Conservation (phyloP, 202 grass and related monocot genomes). For the Bolboschoenoplectus hybrid region DNA sequence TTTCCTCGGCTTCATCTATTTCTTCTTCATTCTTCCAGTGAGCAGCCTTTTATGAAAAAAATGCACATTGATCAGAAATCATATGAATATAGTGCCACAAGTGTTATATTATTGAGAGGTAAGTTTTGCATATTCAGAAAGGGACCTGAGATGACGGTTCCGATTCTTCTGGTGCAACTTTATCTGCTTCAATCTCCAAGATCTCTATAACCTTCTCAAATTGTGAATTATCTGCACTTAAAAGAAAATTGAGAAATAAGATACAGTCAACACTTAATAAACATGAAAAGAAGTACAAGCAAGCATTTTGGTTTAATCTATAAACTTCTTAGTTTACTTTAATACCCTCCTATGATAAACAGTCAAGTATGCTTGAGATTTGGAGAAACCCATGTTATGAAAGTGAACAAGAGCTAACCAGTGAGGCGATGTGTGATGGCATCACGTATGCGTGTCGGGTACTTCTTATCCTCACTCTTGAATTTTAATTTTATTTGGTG, state of each 20-base stretch:
- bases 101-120: constrained; percentile 3
- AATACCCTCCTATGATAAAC: background rate
- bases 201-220: constrained; percentile 45
- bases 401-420: constrained; percentile 44
- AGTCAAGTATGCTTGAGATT: background rate
- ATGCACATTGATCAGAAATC: constrained; percentile 27
- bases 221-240: constrained; percentile 42
- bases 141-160: background rate
- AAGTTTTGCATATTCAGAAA: background rate
- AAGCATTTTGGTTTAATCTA: background rate
- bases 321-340: background rate
- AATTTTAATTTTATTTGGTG: constrained; percentile 77
- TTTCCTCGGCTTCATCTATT: constrained; percentile 23
- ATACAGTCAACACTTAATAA: background rate
- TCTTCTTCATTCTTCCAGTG: constrained; percentile 37
- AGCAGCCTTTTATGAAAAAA: constrained; percentile 17
- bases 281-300: constrained; percentile 12
- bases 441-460: constrained; percentile 70
- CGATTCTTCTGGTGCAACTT: constrained; percentile 23
- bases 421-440: constrained; percentile 62
- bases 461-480: constrained; percentile 79
- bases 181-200: constrained; percentile 35
- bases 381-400: constrained; percentile 7
- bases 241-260: background rate
- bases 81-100: background rate